Evolutionary conservation across 1,284 basidiomycete genomes (phyloP), one percentile per base, ranked within the genome.

Genomic region (Tremellales sp.): DNA sequence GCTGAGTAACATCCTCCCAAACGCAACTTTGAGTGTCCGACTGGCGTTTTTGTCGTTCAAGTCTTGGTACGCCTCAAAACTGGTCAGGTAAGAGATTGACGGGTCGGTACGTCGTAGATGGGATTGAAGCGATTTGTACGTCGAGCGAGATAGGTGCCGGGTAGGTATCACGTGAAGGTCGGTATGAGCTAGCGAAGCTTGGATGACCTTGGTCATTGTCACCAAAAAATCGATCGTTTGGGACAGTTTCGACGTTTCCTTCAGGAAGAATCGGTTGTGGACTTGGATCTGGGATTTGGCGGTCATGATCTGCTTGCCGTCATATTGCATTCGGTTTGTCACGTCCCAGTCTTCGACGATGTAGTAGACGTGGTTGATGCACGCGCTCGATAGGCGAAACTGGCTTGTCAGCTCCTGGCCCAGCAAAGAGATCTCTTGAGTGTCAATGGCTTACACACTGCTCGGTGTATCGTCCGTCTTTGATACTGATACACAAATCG

Each of bases 241-340:
- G n/a, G 63, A 61, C 8, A 78, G 52, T 43, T 72, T 75, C 35
- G 73, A 66, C 0, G 79, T 80, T 41, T 78, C 75, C 52, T 81
- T 78, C 10, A 82, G 70, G 53, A 75, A 78, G 65, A 81, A 82
- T 21, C 76, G 75, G 56, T 80, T 79, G 43, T 79, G 72, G 27
- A 81, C 70, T 55, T 81, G 79, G 4, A 79, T 74, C 52, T 79
- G 78, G 13, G 78, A 79, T 51, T 75, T 70, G 25, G 72, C 70
- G 0, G 75, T 77, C 52, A 71, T 70, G 46, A 77, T 72, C 52
- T 63, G 56, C 35, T 63, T 58, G 25, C 60, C 62, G 50, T 64
- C 60, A 43, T 62, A 60, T 22, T 67, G 61, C 60, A 68, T 67
- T n/a, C 55, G 49, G 29, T 64, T 58, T 10, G 72, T 61, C 2